Evolutionary conservation across 495 filamentous ascomycete genomes (phyloP), one percentile per base, ranked within the genome.

Genomic region (Xylaria longipes): DNA sequence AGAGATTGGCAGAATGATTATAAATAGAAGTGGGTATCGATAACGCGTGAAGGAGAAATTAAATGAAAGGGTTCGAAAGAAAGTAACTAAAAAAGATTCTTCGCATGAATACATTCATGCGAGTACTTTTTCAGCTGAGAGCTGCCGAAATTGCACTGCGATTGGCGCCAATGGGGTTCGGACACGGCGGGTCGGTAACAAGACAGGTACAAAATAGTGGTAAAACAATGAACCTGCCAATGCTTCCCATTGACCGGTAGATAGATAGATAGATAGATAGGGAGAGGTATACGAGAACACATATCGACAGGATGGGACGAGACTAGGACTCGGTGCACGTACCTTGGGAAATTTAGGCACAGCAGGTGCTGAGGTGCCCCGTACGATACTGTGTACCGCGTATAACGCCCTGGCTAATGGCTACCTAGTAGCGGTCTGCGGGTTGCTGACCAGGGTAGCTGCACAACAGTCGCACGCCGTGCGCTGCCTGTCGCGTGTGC

Each of bases 11-110:
- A 45, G 5, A 46, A 46, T 64, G 60, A 63, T 71, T 71, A 71
- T 71, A 71, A 71, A 71, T 71, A 71, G 69, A 65, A 65, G 69
- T 65, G 69, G 69, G 60, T 71, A 62, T 65, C 25, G 25, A 50
- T 52, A 66, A 35, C 45, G 29, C 45, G 29, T 39, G 45, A 41
- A 70, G 33, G 22, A 41, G 57, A 58, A 63, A 70, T 70, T 70
- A 62, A 52, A 70, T 22, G 68, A 33, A 63, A 50, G 52, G 66
- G 56, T 20, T 45, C 29, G 29, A 11, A 45, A 25, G 12, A 48
- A 20, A 27, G 22, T 20, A 48, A 58, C 31, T 35, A 33, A 69
- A 69, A 45, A 70, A 62, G 52, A 70, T 70, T 70, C 43, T 61
- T 70, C 68, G 68, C 68, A 70, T 70, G 68, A 70, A 70, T 70